Evolutionary conservation across 352 stramenopile genomes (phyloP).

Genomic region (Globisporangium paddicum): DNA sequence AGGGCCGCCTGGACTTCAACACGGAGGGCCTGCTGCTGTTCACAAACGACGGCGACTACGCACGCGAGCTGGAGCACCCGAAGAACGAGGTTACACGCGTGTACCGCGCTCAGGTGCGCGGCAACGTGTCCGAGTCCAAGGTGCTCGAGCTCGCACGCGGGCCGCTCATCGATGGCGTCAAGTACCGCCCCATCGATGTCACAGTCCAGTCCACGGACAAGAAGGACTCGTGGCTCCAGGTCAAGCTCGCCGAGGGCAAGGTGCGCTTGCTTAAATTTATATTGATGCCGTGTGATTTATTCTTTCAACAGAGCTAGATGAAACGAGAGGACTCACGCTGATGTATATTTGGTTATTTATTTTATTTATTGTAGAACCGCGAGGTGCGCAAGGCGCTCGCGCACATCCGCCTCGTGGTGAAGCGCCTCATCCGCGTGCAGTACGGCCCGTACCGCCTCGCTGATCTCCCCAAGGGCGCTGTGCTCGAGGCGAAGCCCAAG

Average conservation of each 20-base stretch:
- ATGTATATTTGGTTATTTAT: too few species aligned
- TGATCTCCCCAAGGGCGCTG: conserved; percentile 64
- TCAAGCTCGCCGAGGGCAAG: conserved; percentile 86
- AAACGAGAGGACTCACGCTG: too few species aligned
- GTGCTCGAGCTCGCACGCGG: conserved; percentile 69
- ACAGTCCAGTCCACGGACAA: conserved; percentile 76
- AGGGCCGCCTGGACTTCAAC: conserved; percentile 91
- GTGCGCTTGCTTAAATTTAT: conserved; percentile 21
- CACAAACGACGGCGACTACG: conserved; percentile 90
- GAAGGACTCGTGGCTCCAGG: conserved; percentile 88
- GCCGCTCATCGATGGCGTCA: conserved; percentile 79
- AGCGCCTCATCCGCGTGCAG: conserved; percentile 84
- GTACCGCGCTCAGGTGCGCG: conserved; percentile 84
- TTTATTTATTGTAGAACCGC: conserved; percentile 60
- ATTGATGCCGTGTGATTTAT: too few species aligned
- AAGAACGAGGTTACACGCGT: conserved; percentile 64
- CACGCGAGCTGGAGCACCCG: conserved; percentile 85
- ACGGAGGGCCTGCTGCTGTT: conserved; percentile 91
- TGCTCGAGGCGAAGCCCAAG: conserved; percentile 75
- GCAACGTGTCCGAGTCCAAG: conserved; percentile 76
- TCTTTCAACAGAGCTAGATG: too few species aligned
- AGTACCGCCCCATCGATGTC: conserved; percentile 72
- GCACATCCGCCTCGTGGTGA: conserved; percentile 84
- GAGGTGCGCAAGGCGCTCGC: conserved; percentile 88
- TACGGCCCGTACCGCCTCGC: conserved; percentile 88